Evolutionary conservation across 2,329 filamentous ascomycete species (phyloP), one percentile per base, ranked within the genome.

Genomic region (Malbranchea zuffiana): DNA sequence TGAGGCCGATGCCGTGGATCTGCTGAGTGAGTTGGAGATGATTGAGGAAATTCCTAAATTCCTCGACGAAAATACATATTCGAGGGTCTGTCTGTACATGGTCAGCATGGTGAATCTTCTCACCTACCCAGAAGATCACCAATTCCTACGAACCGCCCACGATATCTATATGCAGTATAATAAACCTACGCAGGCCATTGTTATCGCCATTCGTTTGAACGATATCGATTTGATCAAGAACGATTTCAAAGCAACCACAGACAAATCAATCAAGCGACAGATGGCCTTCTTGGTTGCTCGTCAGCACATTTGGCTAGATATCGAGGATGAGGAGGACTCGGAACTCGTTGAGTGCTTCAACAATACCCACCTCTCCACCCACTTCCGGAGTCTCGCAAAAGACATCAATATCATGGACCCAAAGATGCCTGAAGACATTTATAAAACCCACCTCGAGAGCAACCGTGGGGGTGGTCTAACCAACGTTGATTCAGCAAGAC

Each of bases 361-460:
- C 58, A 98, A 96, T 62, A 77, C 81, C 12, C 84, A 82, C 53
- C 66, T 98, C 40, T 79, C 87, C 1, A 84, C 92, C 45, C 81
- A 96, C 61, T 98, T 94, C 72, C 93, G 93, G 62, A 76, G 82
- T 4, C 69, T 98, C 20, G 92, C 80, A 40, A 95, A 95, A 63
- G 90, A 98, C 59, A 72, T 98, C 37, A 96, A 98, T 61, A 88
- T 98, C 35, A 69, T 96, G 27, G 90, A 98, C 45, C 90, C 90
- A 23, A 96, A 95, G 68, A 83, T 84, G 28, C 92, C 88, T 0
- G 90, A 98, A 57, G 92, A 98, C 53, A 98, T 98, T 52, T 98
- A 98, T 74, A 98, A 98, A 69, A 94, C 86, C 55, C 90, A 98
- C 61, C 74, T 98, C 4, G 90, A 98, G 64, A 96, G 83, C 65